phyloP scores from a whole-genome alignment of 2,329 filamentous ascomycete genomes.

The Cladorrhinum sp. region DNA sequence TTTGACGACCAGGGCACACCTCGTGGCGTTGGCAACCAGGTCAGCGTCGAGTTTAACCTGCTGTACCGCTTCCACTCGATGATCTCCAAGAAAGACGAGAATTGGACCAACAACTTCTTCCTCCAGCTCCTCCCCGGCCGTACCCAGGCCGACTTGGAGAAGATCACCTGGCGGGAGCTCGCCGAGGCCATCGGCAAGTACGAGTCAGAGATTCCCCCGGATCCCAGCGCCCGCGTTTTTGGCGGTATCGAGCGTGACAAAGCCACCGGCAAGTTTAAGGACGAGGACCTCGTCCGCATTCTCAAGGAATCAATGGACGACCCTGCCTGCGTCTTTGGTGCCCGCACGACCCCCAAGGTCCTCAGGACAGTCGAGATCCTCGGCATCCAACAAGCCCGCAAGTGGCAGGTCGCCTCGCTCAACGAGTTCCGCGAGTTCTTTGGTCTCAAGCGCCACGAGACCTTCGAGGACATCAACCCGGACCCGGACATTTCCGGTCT shows the following conservation, averaged over 20 bases:
- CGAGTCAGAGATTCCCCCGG: conserved; percentile 39
- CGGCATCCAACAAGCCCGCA: conserved; percentile 59
- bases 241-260: conserved; percentile 44
- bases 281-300: conserved; percentile 55
- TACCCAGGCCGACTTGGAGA: conserved; percentile 32
- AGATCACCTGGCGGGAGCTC: conserved; percentile 38
- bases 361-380: conserved; percentile 60
- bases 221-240: conserved; percentile 48
- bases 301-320: conserved; percentile 60
- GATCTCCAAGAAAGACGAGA: conserved; percentile 58
- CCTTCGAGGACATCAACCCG: conserved; percentile 57
- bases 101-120: conserved; percentile 58
- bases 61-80: conserved; percentile 65
- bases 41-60: conserved; percentile 66
- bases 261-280: conserved; percentile 51
- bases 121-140: conserved; percentile 41
- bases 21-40: conserved; percentile 62
- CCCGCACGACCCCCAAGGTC: conserved; percentile 55
- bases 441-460: conserved; percentile 53
- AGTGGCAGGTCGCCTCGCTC: conserved; percentile 58
- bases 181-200: conserved; percentile 37
- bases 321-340: conserved; percentile 57
- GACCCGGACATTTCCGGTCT: conserved; percentile 54
- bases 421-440: conserved; percentile 66
- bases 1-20: conserved; percentile 45